Base-by-base conservation (phyloP, 2,329 filamentous ascomycete genomes). In the Myriosclerotinia duriaeana region DNA sequence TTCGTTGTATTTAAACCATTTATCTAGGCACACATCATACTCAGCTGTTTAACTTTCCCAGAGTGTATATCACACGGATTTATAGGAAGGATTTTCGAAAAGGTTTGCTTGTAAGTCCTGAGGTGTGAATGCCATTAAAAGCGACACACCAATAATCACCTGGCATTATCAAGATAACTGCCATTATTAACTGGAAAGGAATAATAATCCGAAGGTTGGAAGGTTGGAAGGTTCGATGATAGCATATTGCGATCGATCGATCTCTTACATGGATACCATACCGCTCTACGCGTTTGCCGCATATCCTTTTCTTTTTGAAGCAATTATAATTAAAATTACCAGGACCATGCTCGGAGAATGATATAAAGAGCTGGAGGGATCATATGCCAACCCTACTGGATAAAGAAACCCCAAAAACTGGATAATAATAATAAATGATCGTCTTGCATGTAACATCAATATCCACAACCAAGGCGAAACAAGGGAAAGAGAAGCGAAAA, bases 391-490 rank as follows among this genome's bases (percentile, higher is more conserved):
- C 7, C 8, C 8, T 26, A 50, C 48, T 48, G 20, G 42, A 48
- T 7, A 22, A 38, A 60, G 30, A 36, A 48, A 17, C 6, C 2
- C 1, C 22, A 50, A 60, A 50, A 48, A 48, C 20, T 20, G 56
- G 56, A 2, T 12, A 50, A 50, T 8, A n/a, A n/a, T n/a, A n/a
- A n/a, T n/a, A n/a, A n/a, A n/a, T 60, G 58, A 60, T 60, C 58
- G 17, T 60, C 56, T n/a, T 22, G 56, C 44, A 22, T 22, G 26
- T 26, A 26, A 42, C 4, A 38, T 22, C 26, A 42, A 42, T 22
- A 30, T 56, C 54, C 54, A 48, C 44, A 22, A 36, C 44, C 58
- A 60, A 50, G 30, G 30, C 30, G 58, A 38, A 60, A 60, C n/a
- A 50, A 60, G 46, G 34, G n/a, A 50, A 38, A 0, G 11, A 38